phyloP scores from a whole-genome alignment of 495 filamentous ascomycete genomes.

The Lophiotrema nucula region DNA sequence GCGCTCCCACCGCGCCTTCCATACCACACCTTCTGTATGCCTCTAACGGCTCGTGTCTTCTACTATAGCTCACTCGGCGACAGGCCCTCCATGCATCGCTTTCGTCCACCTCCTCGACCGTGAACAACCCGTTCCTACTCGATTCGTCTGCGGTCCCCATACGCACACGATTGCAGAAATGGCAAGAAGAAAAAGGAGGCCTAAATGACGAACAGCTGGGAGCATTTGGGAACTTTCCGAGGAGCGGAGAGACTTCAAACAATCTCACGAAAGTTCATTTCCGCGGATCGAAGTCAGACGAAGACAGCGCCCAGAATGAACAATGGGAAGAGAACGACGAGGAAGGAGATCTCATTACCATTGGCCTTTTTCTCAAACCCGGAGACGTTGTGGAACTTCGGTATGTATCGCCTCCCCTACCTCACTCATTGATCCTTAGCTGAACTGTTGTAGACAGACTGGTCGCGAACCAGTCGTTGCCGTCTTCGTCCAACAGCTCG shows the following conservation, averaged over 20 bases:
- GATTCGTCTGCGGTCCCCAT: conserved; percentile 26
- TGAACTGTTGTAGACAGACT: conserved; percentile 22
- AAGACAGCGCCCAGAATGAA: conserved; percentile 12
- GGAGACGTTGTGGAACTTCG: conserved; percentile 72
- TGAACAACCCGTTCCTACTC: not conserved
- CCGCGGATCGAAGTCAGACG: conserved; percentile 4
- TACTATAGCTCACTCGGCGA: no score
- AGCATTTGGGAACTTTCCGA: conserved; percentile 16
- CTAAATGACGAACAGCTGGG: conserved; percentile 27
- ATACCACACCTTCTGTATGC: not conserved
- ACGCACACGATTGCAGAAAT: conserved; percentile 39
- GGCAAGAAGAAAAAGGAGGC: conserved; percentile 39
- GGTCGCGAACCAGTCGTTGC: conserved; percentile 56
- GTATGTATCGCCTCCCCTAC: conserved; percentile 42
- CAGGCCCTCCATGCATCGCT: not conserved
- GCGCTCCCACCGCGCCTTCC: not conserved
- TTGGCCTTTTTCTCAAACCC: conserved; percentile 49
- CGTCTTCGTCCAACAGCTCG: conserved; percentile 65
- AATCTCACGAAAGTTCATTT: conserved; percentile 26
- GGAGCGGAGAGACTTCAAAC: conserved; percentile 21
- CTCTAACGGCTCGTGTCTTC: not conserved
- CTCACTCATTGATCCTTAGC: not conserved
- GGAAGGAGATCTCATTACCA: conserved; percentile 17
- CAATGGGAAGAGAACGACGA: conserved; percentile 1
- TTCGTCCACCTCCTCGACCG: not conserved